These are phyloP conservation scores for Clavariopsis aquatica DNA, from an alignment of 495 filamentous ascomycete genomes.

Conservation along the genomic window DNA sequence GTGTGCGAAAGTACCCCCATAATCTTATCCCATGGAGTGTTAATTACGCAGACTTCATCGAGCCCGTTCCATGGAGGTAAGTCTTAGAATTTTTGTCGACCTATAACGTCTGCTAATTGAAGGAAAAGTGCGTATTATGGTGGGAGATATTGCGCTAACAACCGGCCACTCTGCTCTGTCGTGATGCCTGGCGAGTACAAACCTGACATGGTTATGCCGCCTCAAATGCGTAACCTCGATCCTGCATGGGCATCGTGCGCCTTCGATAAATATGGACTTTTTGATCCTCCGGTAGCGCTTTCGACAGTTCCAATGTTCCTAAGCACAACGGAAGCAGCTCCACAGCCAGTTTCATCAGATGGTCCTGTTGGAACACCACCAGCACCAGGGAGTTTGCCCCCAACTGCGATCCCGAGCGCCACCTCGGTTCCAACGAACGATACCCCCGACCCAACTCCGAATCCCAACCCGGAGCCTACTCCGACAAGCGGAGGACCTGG, in stretches of 20 bases:
- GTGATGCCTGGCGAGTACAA: constrained; percentile 18
- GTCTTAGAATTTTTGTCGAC: neutral
- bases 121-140: constrained; percentile 15
- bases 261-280: constrained; percentile 23
- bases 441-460: constrained; percentile 11
- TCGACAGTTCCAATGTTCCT: constrained; percentile 1
- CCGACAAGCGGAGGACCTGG: neutral
- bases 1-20: constrained; percentile 16
- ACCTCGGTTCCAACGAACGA: constrained; percentile 1
- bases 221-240: constrained; percentile 27
- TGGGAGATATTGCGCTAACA: constrained; percentile 18
- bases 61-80: constrained; percentile 21
- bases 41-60: constrained; percentile 23
- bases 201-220: constrained; percentile 27
- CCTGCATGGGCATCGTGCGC: constrained; percentile 27
- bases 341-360: neutral
- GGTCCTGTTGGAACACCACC: neutral
- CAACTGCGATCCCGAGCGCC: neutral
- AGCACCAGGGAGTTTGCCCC: neutral
- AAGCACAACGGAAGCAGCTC: neutral
- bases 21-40: constrained; percentile 13
- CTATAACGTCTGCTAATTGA: neutral
- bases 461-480: constrained; percentile 11
- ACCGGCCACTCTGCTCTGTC: constrained; percentile 15
- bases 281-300: constrained; percentile 29